Percentiles rank a stretch among this genome's conserved stretches.
Conservation (phyloP, 2,329 filamentous ascomycete genomes). For the Calonectria naviculata region DNA sequence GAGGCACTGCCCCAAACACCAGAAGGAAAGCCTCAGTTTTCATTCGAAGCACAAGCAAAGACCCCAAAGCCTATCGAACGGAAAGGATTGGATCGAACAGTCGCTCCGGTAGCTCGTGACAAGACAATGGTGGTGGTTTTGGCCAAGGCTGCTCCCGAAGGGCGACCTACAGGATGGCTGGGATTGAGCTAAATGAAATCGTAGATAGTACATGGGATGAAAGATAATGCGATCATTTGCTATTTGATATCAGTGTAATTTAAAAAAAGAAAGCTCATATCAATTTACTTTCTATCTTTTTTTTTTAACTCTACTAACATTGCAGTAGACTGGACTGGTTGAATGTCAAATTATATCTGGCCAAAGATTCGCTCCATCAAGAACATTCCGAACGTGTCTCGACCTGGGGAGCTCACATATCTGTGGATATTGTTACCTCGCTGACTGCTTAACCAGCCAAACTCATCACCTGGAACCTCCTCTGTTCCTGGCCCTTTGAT, state of each 20-base stretch:
- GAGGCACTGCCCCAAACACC: neutral
- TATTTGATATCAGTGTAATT: neutral
- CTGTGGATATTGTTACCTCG: neutral
- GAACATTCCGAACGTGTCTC: neutral
- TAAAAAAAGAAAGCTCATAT: neutral
- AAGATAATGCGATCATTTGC: neutral
- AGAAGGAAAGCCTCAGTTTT: neutral
- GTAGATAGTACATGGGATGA: neutral
- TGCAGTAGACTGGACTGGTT: too few species aligned
- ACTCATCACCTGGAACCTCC: neutral
- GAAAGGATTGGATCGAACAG: neutral
- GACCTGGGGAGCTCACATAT: neutral
- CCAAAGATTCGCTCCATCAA: neutral
- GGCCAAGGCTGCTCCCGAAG: neutral
- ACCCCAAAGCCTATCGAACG: slow-evolving; percentile 3
- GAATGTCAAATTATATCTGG: too few species aligned
- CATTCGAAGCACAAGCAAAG: neutral
- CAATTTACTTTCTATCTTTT: too few species aligned
- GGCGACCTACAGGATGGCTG: slow-evolving; percentile 14
- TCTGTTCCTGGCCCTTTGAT: neutral
- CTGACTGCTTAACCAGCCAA: neutral
- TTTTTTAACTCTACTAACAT: too few species aligned
- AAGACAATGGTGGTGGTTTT: slow-evolving; percentile 19
- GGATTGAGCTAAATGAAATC: neutral
- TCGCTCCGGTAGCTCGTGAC: slow-evolving; percentile 14